These are phyloP conservation scores for Cryptosporidium baileyi DNA, from an alignment of 169 alveolate genomes.

Conservation along the genomic window DNA sequence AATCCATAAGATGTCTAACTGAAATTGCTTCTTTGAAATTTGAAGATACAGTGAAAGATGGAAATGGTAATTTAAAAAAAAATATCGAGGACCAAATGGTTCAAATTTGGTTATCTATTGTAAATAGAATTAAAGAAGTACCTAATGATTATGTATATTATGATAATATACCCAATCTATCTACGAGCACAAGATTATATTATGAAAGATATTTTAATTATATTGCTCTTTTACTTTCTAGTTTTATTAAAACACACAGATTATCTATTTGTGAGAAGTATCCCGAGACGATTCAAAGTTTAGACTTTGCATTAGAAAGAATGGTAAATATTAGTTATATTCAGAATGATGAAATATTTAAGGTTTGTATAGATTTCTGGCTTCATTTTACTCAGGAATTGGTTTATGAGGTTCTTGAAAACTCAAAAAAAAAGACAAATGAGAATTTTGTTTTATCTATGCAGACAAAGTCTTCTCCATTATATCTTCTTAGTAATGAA, in stretches of 20 bases:
- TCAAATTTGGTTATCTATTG: slow-evolving; percentile 82
- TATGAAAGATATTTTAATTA: slow-evolving; percentile 88
- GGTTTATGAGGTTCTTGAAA: slow-evolving; percentile 80
- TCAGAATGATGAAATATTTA: slow-evolving; percentile 95
- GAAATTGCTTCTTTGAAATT: slow-evolving; percentile 88
- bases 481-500: slow-evolving; percentile 53
- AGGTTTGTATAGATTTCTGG: slow-evolving; percentile 97
- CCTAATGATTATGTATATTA: slow-evolving; percentile 81
- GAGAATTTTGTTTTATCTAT: neutral
- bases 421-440: slow-evolving; percentile 72
- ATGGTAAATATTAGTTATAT: slow-evolving; percentile 77
- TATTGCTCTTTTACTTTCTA: slow-evolving; percentile 81
- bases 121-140: slow-evolving; percentile 77
- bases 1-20: slow-evolving; percentile 90
- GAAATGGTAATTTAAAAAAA: slow-evolving; percentile 13
- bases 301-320: slow-evolving; percentile 43
- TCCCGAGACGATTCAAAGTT: slow-evolving; percentile 21
- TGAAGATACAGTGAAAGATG: slow-evolving; percentile 67
- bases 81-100: slow-evolving; percentile 77
- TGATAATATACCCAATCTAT: slow-evolving; percentile 80
- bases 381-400: slow-evolving; percentile 87
- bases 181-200: slow-evolving; percentile 79
- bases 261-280: slow-evolving; percentile 53
- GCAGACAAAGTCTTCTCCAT: slow-evolving; percentile 11
- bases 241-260: slow-evolving; percentile 76